These are phyloP conservation scores for Aspergillus aculeatinus DNA, from an alignment of 2,329 filamentous ascomycete species.

Conservation along the genomic window DNA sequence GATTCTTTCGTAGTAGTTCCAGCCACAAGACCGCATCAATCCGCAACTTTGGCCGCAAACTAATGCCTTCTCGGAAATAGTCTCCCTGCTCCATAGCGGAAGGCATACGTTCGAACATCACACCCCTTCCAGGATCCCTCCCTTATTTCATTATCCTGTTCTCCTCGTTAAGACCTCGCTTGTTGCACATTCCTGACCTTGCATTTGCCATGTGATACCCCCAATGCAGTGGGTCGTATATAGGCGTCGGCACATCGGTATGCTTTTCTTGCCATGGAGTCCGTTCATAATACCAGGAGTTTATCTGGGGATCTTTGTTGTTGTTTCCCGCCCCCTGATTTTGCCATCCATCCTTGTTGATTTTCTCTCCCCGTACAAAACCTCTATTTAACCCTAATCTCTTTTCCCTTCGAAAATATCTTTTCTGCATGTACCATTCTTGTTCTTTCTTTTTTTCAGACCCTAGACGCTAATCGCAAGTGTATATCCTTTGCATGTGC, in stretches of 20 bases:
- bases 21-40: conserved; percentile 34
- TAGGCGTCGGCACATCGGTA: conserved; percentile 23
- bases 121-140: background rate
- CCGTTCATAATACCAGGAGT: background rate
- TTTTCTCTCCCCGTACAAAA: background rate
- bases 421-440: no score
- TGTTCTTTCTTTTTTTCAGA: no score
- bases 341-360: background rate
- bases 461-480: background rate
- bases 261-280: conserved; percentile 4
- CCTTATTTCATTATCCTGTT: background rate
- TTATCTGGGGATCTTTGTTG: conserved; percentile 4
- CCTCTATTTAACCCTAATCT: background rate
- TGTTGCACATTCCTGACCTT: conserved; percentile 10
- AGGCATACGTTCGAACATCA: background rate
- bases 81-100: background rate
- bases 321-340: background rate
- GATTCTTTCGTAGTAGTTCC: background rate
- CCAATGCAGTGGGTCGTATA: conserved; percentile 24
- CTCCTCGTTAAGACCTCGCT: background rate
- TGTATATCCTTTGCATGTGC: background rate
- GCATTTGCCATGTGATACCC: conserved; percentile 25
- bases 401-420: background rate
- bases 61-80: conserved; percentile 31
- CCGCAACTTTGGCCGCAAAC: conserved; percentile 38